Conservation (phyloP, 176 grass and related monocot genomes). For the Lolium perenne region DNA sequence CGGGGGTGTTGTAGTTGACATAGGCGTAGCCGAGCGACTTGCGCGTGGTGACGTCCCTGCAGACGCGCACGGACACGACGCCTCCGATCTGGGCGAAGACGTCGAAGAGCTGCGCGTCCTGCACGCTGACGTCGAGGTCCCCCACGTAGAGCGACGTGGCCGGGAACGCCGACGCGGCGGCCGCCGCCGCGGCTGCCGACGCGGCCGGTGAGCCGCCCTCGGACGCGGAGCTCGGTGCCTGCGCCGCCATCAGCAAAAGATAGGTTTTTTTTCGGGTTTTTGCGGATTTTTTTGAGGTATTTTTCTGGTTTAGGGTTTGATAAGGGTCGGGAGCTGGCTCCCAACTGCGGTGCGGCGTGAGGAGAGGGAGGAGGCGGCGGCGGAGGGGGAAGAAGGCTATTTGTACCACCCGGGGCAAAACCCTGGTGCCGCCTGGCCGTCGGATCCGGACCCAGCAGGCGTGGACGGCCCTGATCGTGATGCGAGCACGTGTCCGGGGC, state of each 20-base stretch:
- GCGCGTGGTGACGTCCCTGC: constrained; percentile 78
- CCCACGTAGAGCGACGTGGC: constrained; percentile 93
- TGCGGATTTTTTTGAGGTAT: constrained; percentile 54
- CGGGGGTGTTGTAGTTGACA: constrained; percentile 86
- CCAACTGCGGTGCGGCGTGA: constrained; percentile 48
- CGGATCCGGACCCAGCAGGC: not conserved
- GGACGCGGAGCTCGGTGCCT: constrained; percentile 41
- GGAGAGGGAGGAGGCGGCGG: constrained; percentile 7
- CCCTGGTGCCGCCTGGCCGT: constrained; percentile 22
- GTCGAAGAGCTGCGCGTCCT: constrained; percentile 90
- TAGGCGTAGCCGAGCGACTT: constrained; percentile 95
- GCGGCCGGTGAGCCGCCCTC: constrained; percentile 45
- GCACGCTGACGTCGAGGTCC: constrained; percentile 81
- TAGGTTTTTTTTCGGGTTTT: constrained; percentile 38
- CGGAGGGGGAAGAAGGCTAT: constrained; percentile 13
- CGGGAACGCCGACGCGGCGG: constrained; percentile 50
- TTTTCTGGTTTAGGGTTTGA: constrained; percentile 72
- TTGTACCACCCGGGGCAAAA: constrained; percentile 46
- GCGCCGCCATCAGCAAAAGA: constrained; percentile 40
- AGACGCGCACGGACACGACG: constrained; percentile 93
- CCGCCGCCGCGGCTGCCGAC: not conserved
- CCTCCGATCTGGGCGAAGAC: constrained; percentile 86
- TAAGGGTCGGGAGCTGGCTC: constrained; percentile 54
- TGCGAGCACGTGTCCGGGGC: constrained; percentile 36
- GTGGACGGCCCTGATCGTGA: constrained; percentile 6